Percentiles rank a stretch among this genome's conserved stretches.
Evolutionary conservation across 2,329 filamentous ascomycete species (phyloP).

Genomic region (Rhytidhysteron rufulum): DNA sequence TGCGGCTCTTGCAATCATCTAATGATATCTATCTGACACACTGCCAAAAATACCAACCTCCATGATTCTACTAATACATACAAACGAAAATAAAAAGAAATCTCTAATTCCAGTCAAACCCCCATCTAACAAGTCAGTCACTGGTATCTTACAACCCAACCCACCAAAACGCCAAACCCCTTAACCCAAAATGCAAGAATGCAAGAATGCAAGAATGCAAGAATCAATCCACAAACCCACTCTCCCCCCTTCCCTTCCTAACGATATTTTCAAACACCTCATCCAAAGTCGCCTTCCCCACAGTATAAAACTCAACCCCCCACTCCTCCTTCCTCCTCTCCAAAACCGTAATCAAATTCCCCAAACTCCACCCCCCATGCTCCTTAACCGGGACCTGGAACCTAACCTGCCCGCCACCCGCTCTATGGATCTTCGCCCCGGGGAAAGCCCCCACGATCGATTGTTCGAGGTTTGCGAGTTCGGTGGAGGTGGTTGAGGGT

Average conservation of each 20-base stretch:
- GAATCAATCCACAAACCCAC: conserved; percentile 5
- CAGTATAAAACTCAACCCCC: conserved; percentile 77
- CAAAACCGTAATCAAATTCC: conserved; percentile 61
- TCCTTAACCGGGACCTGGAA: conserved; percentile 11
- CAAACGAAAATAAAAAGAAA: no score
- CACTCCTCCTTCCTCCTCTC: conserved; percentile 66
- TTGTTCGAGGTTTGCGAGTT: conserved; percentile 59
- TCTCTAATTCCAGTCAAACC: no score
- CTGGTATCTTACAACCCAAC: no score
- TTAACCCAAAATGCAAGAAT: no score
- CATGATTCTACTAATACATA: no score
- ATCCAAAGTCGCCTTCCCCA: conserved; percentile 78
- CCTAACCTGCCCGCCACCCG: conserved; percentile 15
- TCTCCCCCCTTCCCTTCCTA: conserved; percentile 36
- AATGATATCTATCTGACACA: no score
- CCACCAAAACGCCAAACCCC: no score
- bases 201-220: no score
- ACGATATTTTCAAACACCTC: conserved; percentile 86
- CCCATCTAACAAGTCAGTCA: no score
- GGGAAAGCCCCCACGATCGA: conserved; percentile 63
- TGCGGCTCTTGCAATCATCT: no score
- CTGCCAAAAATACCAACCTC: no score
- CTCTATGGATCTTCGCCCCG: conserved; percentile 51
- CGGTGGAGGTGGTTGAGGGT: conserved; percentile 63
- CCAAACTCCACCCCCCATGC: conserved; percentile 30